Evolutionary conservation across 1,284 basidiomycete species (phyloP).

Genomic region (Takashimella koratensis): DNA sequence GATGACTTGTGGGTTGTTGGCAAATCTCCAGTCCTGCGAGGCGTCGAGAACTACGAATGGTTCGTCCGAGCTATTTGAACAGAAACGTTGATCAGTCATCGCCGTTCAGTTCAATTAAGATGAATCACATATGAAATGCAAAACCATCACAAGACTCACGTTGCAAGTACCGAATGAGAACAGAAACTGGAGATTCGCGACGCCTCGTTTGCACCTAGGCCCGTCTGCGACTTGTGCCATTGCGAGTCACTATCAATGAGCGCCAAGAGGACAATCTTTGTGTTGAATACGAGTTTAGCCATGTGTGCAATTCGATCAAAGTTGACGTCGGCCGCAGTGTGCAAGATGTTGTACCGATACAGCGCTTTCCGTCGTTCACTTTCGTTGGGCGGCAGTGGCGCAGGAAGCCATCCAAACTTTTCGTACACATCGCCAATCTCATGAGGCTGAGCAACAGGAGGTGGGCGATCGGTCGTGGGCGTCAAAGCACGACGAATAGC

Average conservation of each 20-base stretch:
- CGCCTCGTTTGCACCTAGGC: constrained; percentile 57
- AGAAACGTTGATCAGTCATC: not conserved
- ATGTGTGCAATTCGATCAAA: constrained; percentile 87
- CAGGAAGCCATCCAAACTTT: constrained; percentile 66
- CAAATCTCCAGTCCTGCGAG: constrained; percentile 78
- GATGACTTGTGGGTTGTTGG: constrained; percentile 65
- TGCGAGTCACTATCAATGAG: constrained; percentile 77
- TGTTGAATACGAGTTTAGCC: constrained; percentile 87
- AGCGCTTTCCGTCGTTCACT: constrained; percentile 71
- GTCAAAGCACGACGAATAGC: not conserved
- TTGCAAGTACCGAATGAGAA: constrained; percentile 75
- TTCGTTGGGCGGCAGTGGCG: constrained; percentile 78
- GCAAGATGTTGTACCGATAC: constrained; percentile 78
- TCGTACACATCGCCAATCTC: constrained; percentile 55
- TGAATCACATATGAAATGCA: too few relatives aligned
- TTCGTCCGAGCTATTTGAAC: constrained; percentile 71
- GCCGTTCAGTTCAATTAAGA: not conserved
- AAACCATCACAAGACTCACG: constrained; percentile 59
- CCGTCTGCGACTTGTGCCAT: constrained; percentile 82
- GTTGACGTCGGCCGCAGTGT: constrained; percentile 77
- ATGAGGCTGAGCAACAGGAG: not conserved
- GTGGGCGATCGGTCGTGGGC: not conserved
- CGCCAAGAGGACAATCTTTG: constrained; percentile 76
- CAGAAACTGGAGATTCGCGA: constrained; percentile 70
- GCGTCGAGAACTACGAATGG: constrained; percentile 83